A percentile compares a stretch with the other conserved stretches of the same genome.
Conservation (phyloP, 768 basidiomycete species). For the Suillus variegatus region DNA sequence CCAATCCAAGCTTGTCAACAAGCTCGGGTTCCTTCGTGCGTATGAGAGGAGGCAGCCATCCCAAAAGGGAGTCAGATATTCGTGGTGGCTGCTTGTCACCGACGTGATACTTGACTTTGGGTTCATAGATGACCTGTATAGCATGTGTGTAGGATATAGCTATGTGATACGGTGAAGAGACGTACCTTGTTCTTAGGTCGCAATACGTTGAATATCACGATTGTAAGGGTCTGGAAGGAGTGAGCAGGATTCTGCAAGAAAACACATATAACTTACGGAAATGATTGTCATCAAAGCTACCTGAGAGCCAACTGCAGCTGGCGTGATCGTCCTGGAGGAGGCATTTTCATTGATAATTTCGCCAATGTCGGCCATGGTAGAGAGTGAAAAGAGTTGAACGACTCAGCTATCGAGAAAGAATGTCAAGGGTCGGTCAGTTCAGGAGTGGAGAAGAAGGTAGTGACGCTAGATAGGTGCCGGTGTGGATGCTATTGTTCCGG, state of each 20-base stretch:
- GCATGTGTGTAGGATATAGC: not conserved
- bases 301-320: slow-evolving; percentile 79
- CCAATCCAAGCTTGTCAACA: slow-evolving; percentile 85
- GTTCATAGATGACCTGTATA: slow-evolving; percentile 81
- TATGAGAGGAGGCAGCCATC: slow-evolving; percentile 88
- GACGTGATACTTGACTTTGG: slow-evolving; percentile 89
- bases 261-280: slow-evolving; percentile 53
- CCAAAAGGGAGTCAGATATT: slow-evolving; percentile 80
- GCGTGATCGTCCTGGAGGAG: slow-evolving; percentile 67
- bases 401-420: slow-evolving; percentile 22
- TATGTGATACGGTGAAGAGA: slow-evolving; percentile 7
- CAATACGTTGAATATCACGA: slow-evolving; percentile 79
- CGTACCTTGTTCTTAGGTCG: slow-evolving; percentile 87
- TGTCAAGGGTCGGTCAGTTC: slow-evolving; percentile 17
- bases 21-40: slow-evolving; percentile 88
- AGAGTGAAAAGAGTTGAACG: slow-evolving; percentile 18
- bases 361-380: slow-evolving; percentile 33
- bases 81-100: slow-evolving; percentile 77
- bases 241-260: slow-evolving; percentile 8
- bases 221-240: slow-evolving; percentile 53
- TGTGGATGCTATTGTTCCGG: slow-evolving; percentile 15
- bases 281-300: slow-evolving; percentile 70
- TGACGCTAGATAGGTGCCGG: slow-evolving; percentile 1
- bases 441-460: not conserved
- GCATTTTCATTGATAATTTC: slow-evolving; percentile 34